Evolutionary conservation across 1,284 basidiomycete genomes (phyloP).

Genomic region (Veloporphyrellus conicus): DNA sequence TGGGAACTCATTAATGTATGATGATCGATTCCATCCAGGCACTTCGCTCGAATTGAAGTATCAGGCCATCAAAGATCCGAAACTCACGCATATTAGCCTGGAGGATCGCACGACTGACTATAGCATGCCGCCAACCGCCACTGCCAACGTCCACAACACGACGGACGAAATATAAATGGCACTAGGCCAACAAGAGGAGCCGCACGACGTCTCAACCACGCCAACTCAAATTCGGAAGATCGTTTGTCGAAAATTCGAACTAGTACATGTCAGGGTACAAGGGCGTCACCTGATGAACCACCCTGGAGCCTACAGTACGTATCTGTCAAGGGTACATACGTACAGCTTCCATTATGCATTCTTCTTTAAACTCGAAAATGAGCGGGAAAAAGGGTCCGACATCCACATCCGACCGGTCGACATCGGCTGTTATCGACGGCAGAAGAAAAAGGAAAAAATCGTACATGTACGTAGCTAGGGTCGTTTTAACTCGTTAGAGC

Average conservation of each 20-base stretch:
- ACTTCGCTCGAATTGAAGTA: too few relatives aligned
- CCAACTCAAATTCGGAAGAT: background rate
- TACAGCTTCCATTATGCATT: background rate
- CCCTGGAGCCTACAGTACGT: background rate
- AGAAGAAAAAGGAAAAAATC: conserved; percentile 4
- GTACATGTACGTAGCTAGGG: conserved; percentile 12
- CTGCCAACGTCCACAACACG: too few relatives aligned
- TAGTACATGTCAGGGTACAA: background rate
- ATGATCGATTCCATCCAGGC: too few relatives aligned
- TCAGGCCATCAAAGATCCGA: too few relatives aligned
- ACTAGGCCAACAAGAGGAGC: too few relatives aligned
- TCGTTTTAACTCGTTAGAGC: background rate
- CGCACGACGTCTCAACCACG: background rate
- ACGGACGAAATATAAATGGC: too few relatives aligned
- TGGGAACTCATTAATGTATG: too few relatives aligned
- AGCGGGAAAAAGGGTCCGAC: background rate
- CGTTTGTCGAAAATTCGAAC: background rate
- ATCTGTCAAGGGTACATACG: background rate
- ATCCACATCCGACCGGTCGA: background rate
- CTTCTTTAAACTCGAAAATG: background rate
- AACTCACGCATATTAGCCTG: too few relatives aligned
- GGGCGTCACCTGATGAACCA: background rate
- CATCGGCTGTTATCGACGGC: background rate
- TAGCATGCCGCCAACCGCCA: too few relatives aligned
- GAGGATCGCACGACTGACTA: too few relatives aligned